These are phyloP conservation scores for Cyclocybe cylindracea DNA, from an alignment of 768 basidiomycete genomes.

Conservation along the genomic window DNA sequence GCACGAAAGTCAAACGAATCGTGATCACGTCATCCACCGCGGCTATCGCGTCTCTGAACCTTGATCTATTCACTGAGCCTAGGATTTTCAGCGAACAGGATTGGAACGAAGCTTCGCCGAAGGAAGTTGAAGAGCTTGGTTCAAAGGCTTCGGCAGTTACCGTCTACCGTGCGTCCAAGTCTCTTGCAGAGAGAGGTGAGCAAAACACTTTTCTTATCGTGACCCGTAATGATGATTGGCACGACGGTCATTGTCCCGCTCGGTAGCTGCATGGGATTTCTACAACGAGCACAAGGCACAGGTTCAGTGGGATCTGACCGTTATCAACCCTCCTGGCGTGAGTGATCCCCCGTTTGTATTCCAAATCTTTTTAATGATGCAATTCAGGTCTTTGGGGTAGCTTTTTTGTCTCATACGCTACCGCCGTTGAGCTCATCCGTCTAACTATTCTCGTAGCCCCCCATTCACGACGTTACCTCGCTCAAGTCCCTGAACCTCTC, in stretches of 20 bases:
- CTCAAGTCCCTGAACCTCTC: constrained; percentile 41
- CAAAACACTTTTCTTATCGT: background rate
- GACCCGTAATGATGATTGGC: background rate
- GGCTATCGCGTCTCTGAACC: constrained; percentile 1
- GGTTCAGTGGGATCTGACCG: constrained; percentile 51
- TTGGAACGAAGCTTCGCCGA: constrained; percentile 44
- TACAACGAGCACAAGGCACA: constrained; percentile 41
- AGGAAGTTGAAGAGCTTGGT: constrained; percentile 47
- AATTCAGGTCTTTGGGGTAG: constrained; percentile 8
- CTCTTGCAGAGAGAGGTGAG: constrained; percentile 60
- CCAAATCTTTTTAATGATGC: background rate
- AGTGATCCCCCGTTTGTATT: background rate
- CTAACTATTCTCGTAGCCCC: constrained; percentile 28
- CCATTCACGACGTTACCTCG: constrained; percentile 38
- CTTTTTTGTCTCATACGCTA: background rate
- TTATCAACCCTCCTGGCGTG: constrained; percentile 48
- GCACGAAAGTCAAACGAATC: background rate
- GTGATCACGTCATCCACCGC: background rate
- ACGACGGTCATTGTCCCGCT: background rate
- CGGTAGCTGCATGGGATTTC: constrained; percentile 42
- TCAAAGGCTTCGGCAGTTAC: constrained; percentile 32
- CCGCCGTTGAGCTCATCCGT: background rate
- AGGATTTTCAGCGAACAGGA: constrained; percentile 5
- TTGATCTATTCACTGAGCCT: background rate
- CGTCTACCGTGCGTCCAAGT: constrained; percentile 66